These are phyloP conservation scores for Capsicum chinense DNA, from an alignment of 257 asterid genomes.

Conservation along the genomic window DNA sequence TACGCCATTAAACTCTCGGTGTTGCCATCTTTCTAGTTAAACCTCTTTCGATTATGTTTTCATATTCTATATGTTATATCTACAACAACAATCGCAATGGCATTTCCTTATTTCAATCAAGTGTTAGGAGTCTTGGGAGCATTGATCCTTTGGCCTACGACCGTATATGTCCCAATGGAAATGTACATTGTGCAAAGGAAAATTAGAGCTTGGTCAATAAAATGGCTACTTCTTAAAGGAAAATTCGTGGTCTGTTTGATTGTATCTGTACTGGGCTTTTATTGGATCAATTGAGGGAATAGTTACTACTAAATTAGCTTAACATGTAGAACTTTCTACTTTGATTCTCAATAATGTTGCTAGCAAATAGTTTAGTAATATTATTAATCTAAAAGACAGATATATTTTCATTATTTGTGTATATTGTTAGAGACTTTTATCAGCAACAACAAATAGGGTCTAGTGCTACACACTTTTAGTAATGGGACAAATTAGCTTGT, in stretches of 20 bases:
- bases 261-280: conserved; percentile 51
- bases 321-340: background rate
- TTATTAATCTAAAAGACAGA: no score
- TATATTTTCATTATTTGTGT: no score
- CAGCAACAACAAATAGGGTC: no score
- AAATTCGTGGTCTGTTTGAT: conserved; percentile 47
- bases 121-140: no score
- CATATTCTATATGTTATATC: no score
- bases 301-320: conserved; percentile 38
- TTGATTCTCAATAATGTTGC: background rate
- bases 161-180: no score
- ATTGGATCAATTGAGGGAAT: conserved; percentile 47
- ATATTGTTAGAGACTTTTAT: background rate
- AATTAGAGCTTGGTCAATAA: conserved; percentile 54
- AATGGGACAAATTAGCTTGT: background rate
- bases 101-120: no score
- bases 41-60: conserved; percentile 29
- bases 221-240: conserved; percentile 57
- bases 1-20: conserved; percentile 51
- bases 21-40: conserved; percentile 49
- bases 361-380: no score
- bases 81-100: no score
- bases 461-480: no score
- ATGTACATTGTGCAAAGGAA: conserved; percentile 38
- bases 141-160: no score